Evolutionary conservation across 2,329 filamentous ascomycete genomes (phyloP), one percentile per base, ranked within the genome.

Genomic region (Aureobasidium namibiae): DNA sequence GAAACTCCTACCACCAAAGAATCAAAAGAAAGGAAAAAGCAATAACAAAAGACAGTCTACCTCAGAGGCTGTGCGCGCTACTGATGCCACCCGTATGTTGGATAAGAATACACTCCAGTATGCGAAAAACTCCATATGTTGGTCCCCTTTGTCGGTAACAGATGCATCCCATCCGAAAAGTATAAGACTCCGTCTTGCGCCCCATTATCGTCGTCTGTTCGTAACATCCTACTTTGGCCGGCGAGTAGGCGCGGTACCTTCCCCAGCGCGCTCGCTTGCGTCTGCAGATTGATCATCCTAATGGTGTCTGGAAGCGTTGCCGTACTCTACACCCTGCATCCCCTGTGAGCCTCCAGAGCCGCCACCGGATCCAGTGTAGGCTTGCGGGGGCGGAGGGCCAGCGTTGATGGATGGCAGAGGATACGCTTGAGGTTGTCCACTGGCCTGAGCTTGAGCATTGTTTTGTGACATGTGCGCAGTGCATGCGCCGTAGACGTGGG

Each of bases 321-420:
- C 66, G 54, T 73, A 80, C 61, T 79, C 77, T 16, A 80, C 75
- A 21, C 77, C 77, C 66, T 79, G 76, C 77, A 80, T 79, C 1
- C 76, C 73, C 14, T 69, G 67, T n/a, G n/a, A n/a, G n/a, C n/a
- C n/a, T n/a, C n/a, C n/a, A 11, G 71, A 64, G 14, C 68, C 65
- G 8, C 62, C 64, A 26, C 23, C 13, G 10, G 57, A 23, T 66
- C 70, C 65, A 39, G 61, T 63, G 58, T 63, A 74, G 56, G 72
- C 58, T 31, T 59, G 59, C 31, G 52, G 49, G 31, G 48, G 59
- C 44, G 63, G 59, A 52, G 62, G 61, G 14, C 61, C 62, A 14
- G 63, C 60, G 53, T 68, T 68, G 56, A 73, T 63, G 3, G 71
- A 70, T 49, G 72, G 73, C 48, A 78, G 72, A 38, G 69, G 65